phyloP scores from a whole-genome alignment of 148 eudicot genomes.

The Simmondsia chinensis region DNA sequence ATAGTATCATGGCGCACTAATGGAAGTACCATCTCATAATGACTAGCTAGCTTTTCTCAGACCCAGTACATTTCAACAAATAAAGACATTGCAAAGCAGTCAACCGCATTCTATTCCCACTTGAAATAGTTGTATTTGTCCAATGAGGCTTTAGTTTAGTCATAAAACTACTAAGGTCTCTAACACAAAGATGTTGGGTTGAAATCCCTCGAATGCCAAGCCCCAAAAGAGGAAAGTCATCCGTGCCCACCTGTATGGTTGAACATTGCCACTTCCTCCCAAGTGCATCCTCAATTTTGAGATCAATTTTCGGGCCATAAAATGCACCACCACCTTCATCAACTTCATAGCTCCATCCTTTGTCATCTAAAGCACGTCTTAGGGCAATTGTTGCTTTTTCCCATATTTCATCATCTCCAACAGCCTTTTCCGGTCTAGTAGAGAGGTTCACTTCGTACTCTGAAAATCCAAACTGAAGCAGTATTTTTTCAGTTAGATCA shows the following conservation, averaged over 20 bases:
- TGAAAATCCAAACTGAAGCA: slow-evolving; percentile 84
- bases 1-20: no score
- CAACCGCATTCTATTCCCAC: no score
- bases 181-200: not conserved
- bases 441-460: slow-evolving; percentile 95
- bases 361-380: slow-evolving; percentile 83
- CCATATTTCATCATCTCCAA: slow-evolving; percentile 96
- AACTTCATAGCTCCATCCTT: slow-evolving; percentile 89
- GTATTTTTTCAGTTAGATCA: slow-evolving; percentile 83
- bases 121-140: no score
- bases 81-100: no score
- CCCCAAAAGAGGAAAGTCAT: no score
- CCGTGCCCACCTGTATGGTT: slow-evolving; percentile 63
- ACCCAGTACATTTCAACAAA: no score
- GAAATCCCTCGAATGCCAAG: no score
- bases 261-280: slow-evolving; percentile 99
- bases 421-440: slow-evolving; percentile 88
- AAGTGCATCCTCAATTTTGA: slow-evolving; percentile 98
- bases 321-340: slow-evolving; percentile 99
- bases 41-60: no score
- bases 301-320: slow-evolving; percentile 98
- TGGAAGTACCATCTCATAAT: no score
- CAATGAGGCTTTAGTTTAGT: no score
- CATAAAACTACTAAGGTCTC: not conserved
- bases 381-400: slow-evolving; percentile 85